These are phyloP conservation scores for Tilletia setariae DNA, from an alignment of 1,284 basidiomycete genomes.

Conservation along the genomic window DNA sequence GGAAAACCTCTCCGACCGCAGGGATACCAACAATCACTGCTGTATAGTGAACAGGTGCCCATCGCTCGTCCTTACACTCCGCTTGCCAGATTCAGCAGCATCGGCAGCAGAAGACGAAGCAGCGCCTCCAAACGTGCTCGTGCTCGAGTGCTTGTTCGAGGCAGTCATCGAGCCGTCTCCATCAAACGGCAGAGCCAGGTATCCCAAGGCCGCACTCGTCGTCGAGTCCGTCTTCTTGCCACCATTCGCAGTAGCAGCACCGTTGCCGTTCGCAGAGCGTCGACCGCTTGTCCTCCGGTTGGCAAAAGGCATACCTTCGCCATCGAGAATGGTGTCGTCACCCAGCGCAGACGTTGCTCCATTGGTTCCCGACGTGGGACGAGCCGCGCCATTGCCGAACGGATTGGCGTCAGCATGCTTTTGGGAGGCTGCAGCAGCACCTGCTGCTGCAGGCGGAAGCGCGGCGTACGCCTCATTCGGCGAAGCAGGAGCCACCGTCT, in stretches of 20 bases:
- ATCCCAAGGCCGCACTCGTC: not conserved
- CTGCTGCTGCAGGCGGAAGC: not conserved
- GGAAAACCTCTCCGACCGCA: too few species aligned
- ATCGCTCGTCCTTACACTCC: slow-evolving; percentile 12
- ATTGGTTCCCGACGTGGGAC: not conserved
- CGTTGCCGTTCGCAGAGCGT: not conserved
- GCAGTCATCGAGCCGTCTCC: not conserved
- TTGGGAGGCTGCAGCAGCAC: not conserved
- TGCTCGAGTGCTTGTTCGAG: not conserved
- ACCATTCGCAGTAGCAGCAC: not conserved
- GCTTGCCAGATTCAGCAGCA: too few species aligned
- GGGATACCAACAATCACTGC: too few species aligned
- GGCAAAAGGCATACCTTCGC: slow-evolving; percentile 13
- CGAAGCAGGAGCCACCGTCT: too few species aligned
- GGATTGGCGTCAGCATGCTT: not conserved
- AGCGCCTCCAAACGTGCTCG: not conserved
- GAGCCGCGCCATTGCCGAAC: not conserved
- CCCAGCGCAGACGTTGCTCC: not conserved
- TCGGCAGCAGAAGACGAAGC: too few species aligned
- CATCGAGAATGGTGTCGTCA: not conserved
- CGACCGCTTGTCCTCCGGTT: slow-evolving; percentile 1
- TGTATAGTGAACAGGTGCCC: not conserved
- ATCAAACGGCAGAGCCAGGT: not conserved
- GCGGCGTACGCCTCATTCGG: too few species aligned
- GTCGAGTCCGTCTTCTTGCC: too few species aligned